phyloP scores from a whole-genome alignment of 495 filamentous ascomycete genomes.

The Penicillium verhagenii region DNA sequence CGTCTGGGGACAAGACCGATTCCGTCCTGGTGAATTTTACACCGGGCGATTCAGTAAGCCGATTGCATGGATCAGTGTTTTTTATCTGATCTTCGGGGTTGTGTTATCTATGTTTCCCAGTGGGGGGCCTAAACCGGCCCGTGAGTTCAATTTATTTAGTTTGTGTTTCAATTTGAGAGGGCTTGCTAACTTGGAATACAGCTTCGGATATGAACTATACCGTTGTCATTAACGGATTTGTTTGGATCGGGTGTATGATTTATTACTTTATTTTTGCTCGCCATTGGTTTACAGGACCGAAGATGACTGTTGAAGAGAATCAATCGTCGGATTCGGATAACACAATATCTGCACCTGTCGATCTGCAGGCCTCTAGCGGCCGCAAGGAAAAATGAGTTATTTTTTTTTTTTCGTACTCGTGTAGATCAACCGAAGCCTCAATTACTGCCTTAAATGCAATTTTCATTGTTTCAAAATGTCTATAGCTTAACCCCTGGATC shows the following conservation, averaged over 20 bases:
- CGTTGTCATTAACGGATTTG: constrained; percentile 60
- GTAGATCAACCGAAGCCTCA: too few species aligned
- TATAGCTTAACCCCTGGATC: too few species aligned
- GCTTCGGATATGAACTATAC: constrained; percentile 64
- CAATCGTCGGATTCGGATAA: constrained; percentile 2
- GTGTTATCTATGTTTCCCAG: constrained; percentile 59
- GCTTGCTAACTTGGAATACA: constrained; percentile 20
- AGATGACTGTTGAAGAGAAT: constrained; percentile 58
- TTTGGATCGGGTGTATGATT: constrained; percentile 59
- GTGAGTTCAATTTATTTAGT: constrained; percentile 28
- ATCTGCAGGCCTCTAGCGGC: neutral
- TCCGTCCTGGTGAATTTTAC: constrained; percentile 53
- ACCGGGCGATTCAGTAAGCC: constrained; percentile 43
- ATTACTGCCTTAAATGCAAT: too few species aligned
- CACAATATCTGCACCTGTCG: neutral
- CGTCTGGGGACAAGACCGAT: constrained; percentile 59
- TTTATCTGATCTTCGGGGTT: constrained; percentile 57
- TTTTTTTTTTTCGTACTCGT: neutral
- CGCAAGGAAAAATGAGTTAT: constrained; percentile 3
- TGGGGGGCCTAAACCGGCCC: constrained; percentile 53
- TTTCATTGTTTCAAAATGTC: too few species aligned
- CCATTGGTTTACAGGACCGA: constrained; percentile 74
- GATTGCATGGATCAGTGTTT: constrained; percentile 52
- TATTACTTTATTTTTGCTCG: constrained; percentile 66
- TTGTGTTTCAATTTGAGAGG: too few species aligned